Evolutionary conservation across 768 basidiomycete genomes (phyloP).

Genomic region (Kwoniella sp.): DNA sequence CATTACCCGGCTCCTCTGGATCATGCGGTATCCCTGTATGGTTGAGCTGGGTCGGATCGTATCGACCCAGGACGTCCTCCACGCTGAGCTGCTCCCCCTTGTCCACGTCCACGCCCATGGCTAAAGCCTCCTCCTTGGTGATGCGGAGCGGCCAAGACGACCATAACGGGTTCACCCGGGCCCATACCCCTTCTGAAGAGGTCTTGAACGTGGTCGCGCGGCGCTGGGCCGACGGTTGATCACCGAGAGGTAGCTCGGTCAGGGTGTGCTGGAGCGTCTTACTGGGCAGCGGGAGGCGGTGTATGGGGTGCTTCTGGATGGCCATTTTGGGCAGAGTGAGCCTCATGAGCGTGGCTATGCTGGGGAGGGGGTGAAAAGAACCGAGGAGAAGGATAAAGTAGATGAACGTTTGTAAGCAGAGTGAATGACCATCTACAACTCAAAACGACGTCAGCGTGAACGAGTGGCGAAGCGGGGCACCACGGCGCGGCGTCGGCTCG

Average conservation of each 20-base stretch:
- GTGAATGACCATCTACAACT: too few relatives aligned
- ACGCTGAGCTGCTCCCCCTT: constrained; percentile 60
- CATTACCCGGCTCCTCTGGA: constrained; percentile 54
- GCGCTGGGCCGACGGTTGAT: constrained; percentile 38
- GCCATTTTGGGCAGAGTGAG: constrained; percentile 16
- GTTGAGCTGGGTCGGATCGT: constrained; percentile 55
- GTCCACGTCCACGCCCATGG: constrained; percentile 56
- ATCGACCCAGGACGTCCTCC: constrained; percentile 68
- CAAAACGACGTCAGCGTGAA: too few relatives aligned
- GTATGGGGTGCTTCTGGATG: constrained; percentile 23
- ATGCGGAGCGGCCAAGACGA: constrained; percentile 77
- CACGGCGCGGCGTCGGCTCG: neutral
- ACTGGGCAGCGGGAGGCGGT: constrained; percentile 32
- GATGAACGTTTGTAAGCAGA: too few relatives aligned
- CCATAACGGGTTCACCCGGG: constrained; percentile 68
- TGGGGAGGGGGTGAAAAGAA: constrained; percentile 1
- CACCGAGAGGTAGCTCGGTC: constrained; percentile 20
- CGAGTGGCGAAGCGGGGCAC: constrained; percentile 7
- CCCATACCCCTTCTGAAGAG: constrained; percentile 40
- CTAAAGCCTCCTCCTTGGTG: constrained; percentile 55
- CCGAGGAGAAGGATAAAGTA: too few relatives aligned
- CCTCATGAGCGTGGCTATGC: constrained; percentile 11
- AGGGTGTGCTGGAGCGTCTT: constrained; percentile 26
- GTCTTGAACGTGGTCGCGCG: constrained; percentile 40
- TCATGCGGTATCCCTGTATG: constrained; percentile 12